phyloP scores from a whole-genome alignment of 768 basidiomycete species.

The Boletus vinaceobasis region DNA sequence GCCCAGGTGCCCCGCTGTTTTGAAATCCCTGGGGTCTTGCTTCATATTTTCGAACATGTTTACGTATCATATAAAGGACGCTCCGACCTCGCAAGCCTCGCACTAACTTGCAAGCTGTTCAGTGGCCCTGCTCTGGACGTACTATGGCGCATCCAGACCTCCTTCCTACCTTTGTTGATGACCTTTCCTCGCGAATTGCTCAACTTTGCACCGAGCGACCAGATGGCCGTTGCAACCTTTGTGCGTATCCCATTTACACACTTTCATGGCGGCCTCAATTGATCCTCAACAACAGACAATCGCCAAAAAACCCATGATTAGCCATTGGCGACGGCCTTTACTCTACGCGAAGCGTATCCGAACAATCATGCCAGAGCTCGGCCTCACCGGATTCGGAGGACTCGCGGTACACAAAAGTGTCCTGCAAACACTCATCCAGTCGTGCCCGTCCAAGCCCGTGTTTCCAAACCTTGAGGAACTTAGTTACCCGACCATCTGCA shows the following conservation, averaged over 20 bases:
- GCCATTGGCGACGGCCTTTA: conserved; percentile 20
- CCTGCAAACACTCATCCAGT: conserved; percentile 16
- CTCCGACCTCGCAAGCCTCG: conserved; percentile 13
- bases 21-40: conserved; percentile 18
- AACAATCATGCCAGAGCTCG: conserved; percentile 5
- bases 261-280: background rate
- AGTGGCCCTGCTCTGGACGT: conserved; percentile 19
- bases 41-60: conserved; percentile 16
- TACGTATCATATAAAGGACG: conserved; percentile 4
- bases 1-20: conserved; percentile 8
- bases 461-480: conserved; percentile 26
- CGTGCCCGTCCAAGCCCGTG: conserved; percentile 19
- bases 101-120: conserved; percentile 17
- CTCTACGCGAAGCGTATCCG: conserved; percentile 20
- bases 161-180: conserved; percentile 14
- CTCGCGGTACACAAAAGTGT: conserved; percentile 14
- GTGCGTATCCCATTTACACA: conserved; percentile 1
- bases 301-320: conserved; percentile 6
- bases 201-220: conserved; percentile 11
- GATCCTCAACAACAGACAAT: conserved; percentile 7
- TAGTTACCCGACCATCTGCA: conserved; percentile 12
- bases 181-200: conserved; percentile 18
- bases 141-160: conserved; percentile 20
- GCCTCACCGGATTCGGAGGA: conserved; percentile 7
- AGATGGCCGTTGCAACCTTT: conserved; percentile 15